Evolutionary conservation across 2,329 filamentous ascomycete species (phyloP).

Genomic region (Knoxdaviesia proteae): DNA sequence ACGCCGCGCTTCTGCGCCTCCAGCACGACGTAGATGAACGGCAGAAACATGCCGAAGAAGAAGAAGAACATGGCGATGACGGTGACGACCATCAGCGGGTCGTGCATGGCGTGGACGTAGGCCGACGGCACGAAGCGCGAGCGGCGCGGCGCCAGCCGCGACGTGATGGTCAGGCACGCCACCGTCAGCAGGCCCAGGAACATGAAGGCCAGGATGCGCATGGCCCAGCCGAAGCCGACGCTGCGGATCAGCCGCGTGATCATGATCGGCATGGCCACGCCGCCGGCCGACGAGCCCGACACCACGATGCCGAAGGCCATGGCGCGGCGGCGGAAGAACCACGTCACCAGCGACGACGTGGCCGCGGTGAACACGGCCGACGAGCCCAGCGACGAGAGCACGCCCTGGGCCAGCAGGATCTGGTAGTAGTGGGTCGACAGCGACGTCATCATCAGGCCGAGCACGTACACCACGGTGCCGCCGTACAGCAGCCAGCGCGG

Average conservation of each 20-base stretch:
- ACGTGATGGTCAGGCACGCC: slow-evolving; percentile 15
- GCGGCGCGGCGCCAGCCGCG: slow-evolving; percentile 22
- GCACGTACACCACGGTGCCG: slow-evolving; percentile 35
- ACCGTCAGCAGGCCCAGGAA: slow-evolving; percentile 18
- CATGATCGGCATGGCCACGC: slow-evolving; percentile 39
- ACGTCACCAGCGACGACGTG: slow-evolving; percentile 22
- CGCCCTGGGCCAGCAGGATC: slow-evolving; percentile 20
- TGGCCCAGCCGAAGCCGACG: slow-evolving; percentile 26
- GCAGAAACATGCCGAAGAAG: slow-evolving; percentile 32
- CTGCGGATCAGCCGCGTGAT: slow-evolving; percentile 28
- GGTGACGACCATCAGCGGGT: slow-evolving; percentile 22
- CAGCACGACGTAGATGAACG: slow-evolving; percentile 30
- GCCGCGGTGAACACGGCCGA: slow-evolving; percentile 20
- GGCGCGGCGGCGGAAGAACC: slow-evolving; percentile 30
- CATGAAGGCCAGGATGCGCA: slow-evolving; percentile 24
- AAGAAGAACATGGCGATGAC: slow-evolving; percentile 29
- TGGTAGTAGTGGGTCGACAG: slow-evolving; percentile 24
- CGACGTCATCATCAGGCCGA: slow-evolving; percentile 44
- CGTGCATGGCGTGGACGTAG: slow-evolving; percentile 23
- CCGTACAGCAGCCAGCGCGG: slow-evolving; percentile 32
- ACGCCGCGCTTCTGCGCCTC: slow-evolving; percentile 24
- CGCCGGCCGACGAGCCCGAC: slow-evolving; percentile 32
- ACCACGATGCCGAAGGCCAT: slow-evolving; percentile 31
- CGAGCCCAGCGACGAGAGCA: slow-evolving; percentile 20
- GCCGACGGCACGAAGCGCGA: slow-evolving; percentile 22